A percentile compares a stretch with the other conserved stretches of the same genome.
Evolutionary conservation across 2,329 filamentous ascomycete genomes (phyloP).

Genomic region (Seiridium unicorne): DNA sequence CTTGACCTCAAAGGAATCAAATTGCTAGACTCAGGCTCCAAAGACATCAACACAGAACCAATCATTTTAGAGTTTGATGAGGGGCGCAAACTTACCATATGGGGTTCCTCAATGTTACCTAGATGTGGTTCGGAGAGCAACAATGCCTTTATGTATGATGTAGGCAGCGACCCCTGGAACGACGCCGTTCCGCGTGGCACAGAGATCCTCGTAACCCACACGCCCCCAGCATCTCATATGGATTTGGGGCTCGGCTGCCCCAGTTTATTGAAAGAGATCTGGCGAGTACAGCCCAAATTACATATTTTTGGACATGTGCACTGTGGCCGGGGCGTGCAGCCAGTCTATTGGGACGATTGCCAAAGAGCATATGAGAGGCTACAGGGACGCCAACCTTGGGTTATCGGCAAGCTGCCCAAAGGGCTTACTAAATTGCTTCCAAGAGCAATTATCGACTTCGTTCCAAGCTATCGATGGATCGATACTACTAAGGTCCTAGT

Average conservation of each 20-base stretch:
- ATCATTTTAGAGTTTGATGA: conserved; percentile 58
- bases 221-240: conserved; percentile 71
- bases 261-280: conserved; percentile 67
- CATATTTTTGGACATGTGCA: conserved; percentile 89
- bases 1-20: conserved; percentile 42
- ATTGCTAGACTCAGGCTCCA: too few species aligned
- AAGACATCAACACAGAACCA: neutral
- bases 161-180: conserved; percentile 67
- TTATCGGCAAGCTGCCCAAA: neutral
- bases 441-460: conserved; percentile 42
- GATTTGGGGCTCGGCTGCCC: conserved; percentile 70
- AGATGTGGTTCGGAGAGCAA: conserved; percentile 64
- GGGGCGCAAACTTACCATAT: conserved; percentile 65
- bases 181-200: conserved; percentile 68
- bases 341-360: conserved; percentile 71
- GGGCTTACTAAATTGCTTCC: conserved; percentile 14
- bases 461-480: conserved; percentile 45
- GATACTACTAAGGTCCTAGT: conserved; percentile 42
- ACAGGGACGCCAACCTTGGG: conserved; percentile 36
- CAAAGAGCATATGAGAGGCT: conserved; percentile 72
- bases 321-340: conserved; percentile 67
- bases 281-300: conserved; percentile 70
- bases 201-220: conserved; percentile 80
- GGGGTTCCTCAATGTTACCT: conserved; percentile 80
- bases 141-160: conserved; percentile 76